Evolutionary conservation across 306 rosid genomes (phyloP).

Genomic region (Prinsepia uniflora): DNA sequence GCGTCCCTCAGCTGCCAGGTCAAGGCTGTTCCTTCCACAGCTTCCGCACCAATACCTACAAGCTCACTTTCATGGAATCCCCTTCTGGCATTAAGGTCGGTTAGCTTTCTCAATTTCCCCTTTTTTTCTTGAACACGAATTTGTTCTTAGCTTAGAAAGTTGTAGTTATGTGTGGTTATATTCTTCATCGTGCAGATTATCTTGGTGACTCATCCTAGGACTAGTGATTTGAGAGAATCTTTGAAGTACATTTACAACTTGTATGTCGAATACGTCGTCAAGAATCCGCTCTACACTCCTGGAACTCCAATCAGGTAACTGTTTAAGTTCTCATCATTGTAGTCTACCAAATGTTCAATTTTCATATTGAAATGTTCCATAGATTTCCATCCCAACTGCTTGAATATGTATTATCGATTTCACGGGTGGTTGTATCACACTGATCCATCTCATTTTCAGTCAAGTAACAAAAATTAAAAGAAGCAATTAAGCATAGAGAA

Average conservation of each 20-base stretch:
- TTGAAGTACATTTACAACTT: conserved; percentile 85
- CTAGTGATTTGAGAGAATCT: conserved; percentile 81
- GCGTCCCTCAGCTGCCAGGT: conserved; percentile 91
- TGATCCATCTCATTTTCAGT: background rate
- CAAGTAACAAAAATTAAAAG: background rate
- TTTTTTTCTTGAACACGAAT: background rate
- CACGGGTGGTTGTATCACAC: background rate
- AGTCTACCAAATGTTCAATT: background rate
- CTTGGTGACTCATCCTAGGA: conserved; percentile 89
- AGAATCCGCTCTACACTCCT: conserved; percentile 79
- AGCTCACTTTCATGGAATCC: conserved; percentile 91
- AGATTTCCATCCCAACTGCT: background rate
- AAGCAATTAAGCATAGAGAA: background rate
- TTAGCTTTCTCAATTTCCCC: background rate
- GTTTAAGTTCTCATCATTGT: background rate
- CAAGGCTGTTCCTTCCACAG: conserved; percentile 99
- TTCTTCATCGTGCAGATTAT: conserved; percentile 51
- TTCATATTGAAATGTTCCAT: background rate
- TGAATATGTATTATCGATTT: background rate
- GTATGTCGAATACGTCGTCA: conserved; percentile 91
- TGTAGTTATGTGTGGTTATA: background rate
- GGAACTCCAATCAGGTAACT: conserved; percentile 77
- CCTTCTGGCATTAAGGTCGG: conserved; percentile 89
- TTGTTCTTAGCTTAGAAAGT: background rate
- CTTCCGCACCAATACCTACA: conserved; percentile 83